Base-by-base conservation (phyloP, 768 basidiomycete species). In the Gloeopeniophorella convolvens region DNA sequence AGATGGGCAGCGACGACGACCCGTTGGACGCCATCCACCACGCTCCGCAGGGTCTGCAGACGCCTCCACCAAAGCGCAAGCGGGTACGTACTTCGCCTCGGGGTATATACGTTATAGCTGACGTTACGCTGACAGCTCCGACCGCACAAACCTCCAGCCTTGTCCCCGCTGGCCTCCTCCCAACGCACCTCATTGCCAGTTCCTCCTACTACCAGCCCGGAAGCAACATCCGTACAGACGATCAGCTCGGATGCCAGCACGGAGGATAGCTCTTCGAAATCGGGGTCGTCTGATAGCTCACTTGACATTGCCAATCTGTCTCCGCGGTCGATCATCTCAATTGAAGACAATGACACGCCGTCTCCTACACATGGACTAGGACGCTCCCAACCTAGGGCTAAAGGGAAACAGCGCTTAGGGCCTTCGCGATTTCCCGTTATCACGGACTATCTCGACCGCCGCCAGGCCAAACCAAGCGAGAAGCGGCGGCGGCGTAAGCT, bases 141-240 rank as follows among this genome's bases (percentile, higher is more conserved):
- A n/a, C 35, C 15, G 5, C 52, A 30, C 11, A 35, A 39, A n/a
- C 52, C 44, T 27, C 52, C 52, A 7, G 30, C 37, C n/a, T 2
- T 54, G 24, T 44, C 52, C 5, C 52, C 52, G 4, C 28, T 54
- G 8, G 35, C 42, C 27, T 48, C 46, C 27, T 48, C 46, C 7
- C 46, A 28, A 21, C 11, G 12, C 18, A 12, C 2, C 8, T 28
- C 35, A 10, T 43, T 12, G 16, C 28, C 47, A 21, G 24, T 7
- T 3, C 6, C 35, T 16, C 26, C 42, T 13, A 37, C 42, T 15
- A 30, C 35, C 13, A 34, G 3, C n/a, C 21, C 42, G 11, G 24
- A 37, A 7, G 30, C 18, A 3, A 31, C 31, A 20, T 54, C 42
- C 2, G 5, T 26, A 33, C 18, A 11, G 10, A 42, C 36, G 8